Conservation (phyloP, 129 eudicot genomes). For the Apium graveolens region DNA sequence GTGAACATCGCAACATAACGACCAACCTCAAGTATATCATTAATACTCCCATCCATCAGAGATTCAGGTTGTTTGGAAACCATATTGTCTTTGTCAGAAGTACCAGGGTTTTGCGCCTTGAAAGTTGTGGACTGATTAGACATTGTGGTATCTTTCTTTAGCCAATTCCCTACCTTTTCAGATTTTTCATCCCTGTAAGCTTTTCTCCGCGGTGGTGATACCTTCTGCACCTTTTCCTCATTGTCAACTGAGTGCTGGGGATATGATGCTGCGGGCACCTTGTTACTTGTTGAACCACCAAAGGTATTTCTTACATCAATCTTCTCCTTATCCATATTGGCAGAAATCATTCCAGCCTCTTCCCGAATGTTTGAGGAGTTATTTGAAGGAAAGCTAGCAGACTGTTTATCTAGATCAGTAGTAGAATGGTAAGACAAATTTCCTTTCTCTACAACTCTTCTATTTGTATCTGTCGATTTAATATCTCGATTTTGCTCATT, state of each 20-base stretch:
- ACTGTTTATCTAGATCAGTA: conserved; percentile 46
- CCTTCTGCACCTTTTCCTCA: conserved; percentile 80
- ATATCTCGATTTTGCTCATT: conserved; percentile 51
- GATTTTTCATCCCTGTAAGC: conserved; percentile 57
- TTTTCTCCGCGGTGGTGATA: conserved; percentile 88
- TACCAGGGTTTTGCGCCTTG: conserved; percentile 48
- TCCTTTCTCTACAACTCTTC: conserved; percentile 55
- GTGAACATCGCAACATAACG: neutral
- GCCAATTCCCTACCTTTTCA: conserved; percentile 45
- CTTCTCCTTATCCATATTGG: conserved; percentile 42
- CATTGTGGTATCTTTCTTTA: conserved; percentile 38
- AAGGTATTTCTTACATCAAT: conserved; percentile 34
- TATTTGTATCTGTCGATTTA: conserved; percentile 45
- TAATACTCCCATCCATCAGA: conserved; percentile 57
- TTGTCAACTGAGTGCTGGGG: conserved; percentile 42
- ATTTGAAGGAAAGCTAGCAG: conserved; percentile 43
- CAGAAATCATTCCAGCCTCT: conserved; percentile 30
- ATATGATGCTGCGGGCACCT: conserved; percentile 28
- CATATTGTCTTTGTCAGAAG: conserved; percentile 27
- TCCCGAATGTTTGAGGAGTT: conserved; percentile 40
- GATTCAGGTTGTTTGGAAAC: conserved; percentile 43
- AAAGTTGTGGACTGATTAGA: conserved; percentile 31
- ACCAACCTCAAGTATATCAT: conserved; percentile 83
- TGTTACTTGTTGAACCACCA: conserved; percentile 41
- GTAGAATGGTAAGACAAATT: conserved; percentile 30